Percentiles rank a stretch among this genome's conserved stretches.
These are phyloP conservation scores for Lentinula sp. DNA, from an alignment of 768 basidiomycete genomes.

Conservation along the genomic window DNA sequence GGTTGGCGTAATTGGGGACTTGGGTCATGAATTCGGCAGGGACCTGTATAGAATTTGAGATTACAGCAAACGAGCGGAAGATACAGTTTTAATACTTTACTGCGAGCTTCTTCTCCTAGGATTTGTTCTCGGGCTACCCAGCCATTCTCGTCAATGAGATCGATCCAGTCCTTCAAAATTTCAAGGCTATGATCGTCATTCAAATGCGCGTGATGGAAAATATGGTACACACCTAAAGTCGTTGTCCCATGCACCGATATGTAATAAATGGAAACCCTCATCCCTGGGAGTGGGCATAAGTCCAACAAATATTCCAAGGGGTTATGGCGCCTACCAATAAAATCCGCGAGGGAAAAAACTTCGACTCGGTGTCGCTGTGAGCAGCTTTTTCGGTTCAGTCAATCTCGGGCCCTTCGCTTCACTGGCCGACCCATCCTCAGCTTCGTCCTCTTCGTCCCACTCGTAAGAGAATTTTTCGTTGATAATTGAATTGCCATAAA, in stretches of 20 bases:
- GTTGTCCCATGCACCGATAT: conserved; percentile 91
- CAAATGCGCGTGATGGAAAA: neutral
- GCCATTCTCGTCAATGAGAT: conserved; percentile 87
- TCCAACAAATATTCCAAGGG: neutral
- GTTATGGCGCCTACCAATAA: conserved; percentile 65
- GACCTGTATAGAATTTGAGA: conserved; percentile 40
- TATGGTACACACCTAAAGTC: conserved; percentile 55
- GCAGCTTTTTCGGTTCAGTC: conserved; percentile 67
- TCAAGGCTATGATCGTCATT: conserved; percentile 50
- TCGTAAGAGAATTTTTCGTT: conserved; percentile 83
- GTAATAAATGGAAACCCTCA: conserved; percentile 91
- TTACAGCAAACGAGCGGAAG: neutral
- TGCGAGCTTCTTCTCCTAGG: conserved; percentile 92
- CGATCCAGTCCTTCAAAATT: conserved; percentile 86
- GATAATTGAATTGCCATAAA: conserved; percentile 85
- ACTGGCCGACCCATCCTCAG: conserved; percentile 26
- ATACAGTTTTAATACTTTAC: conserved; percentile 50
- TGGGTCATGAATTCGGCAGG: conserved; percentile 89
- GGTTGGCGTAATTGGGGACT: conserved; percentile 91
- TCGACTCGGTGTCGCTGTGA: conserved; percentile 92
- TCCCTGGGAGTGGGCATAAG: conserved; percentile 50
- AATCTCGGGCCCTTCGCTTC: conserved; percentile 52
- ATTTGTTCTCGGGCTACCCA: conserved; percentile 98
- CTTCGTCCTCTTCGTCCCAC: conserved; percentile 72
- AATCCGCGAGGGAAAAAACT: conserved; percentile 98